phyloP scores from a whole-genome alignment of 148 eudicot genomes.

The Diospyros kaki region DNA sequence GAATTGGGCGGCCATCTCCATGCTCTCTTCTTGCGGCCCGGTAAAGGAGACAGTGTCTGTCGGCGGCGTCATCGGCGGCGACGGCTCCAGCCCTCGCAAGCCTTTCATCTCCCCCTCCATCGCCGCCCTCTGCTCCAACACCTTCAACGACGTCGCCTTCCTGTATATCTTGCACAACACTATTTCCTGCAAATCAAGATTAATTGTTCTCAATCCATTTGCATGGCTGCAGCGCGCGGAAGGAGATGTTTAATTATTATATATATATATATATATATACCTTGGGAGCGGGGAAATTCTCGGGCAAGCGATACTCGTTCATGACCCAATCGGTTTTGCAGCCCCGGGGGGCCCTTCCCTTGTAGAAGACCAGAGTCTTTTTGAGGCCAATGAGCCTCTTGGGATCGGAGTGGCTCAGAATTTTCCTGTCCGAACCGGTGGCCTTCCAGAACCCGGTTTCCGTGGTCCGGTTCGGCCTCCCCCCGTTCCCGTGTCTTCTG shows the following conservation, averaged over 20 bases:
- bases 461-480: slow-evolving; percentile 88
- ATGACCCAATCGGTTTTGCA: slow-evolving; percentile 83
- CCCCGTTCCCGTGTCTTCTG: slow-evolving; percentile 58
- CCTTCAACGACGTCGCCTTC: slow-evolving; percentile 86
- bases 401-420: slow-evolving; percentile 42
- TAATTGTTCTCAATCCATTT: too few relatives aligned
- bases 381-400: slow-evolving; percentile 59
- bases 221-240: too few relatives aligned
- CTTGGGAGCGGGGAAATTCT: slow-evolving; percentile 35
- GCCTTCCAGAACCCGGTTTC: slow-evolving; percentile 90
- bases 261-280: slow-evolving; percentile 19
- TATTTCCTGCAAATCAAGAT: slow-evolving; percentile 51
- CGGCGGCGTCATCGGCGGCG: slow-evolving; percentile 40
- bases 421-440: slow-evolving; percentile 80
- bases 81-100: background rate
- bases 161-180: slow-evolving; percentile 89
- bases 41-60: slow-evolving; percentile 22
- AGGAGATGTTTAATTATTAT: too few relatives aligned
- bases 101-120: slow-evolving; percentile 48
- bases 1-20: slow-evolving; percentile 14
- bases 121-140: slow-evolving; percentile 76
- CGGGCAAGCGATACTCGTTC: slow-evolving; percentile 83
- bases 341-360: slow-evolving; percentile 82
- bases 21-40: slow-evolving; percentile 7
- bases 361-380: slow-evolving; percentile 79